phyloP scores from a whole-genome alignment of 2,329 filamentous ascomycete species.

The Knoxdaviesia proteae region DNA sequence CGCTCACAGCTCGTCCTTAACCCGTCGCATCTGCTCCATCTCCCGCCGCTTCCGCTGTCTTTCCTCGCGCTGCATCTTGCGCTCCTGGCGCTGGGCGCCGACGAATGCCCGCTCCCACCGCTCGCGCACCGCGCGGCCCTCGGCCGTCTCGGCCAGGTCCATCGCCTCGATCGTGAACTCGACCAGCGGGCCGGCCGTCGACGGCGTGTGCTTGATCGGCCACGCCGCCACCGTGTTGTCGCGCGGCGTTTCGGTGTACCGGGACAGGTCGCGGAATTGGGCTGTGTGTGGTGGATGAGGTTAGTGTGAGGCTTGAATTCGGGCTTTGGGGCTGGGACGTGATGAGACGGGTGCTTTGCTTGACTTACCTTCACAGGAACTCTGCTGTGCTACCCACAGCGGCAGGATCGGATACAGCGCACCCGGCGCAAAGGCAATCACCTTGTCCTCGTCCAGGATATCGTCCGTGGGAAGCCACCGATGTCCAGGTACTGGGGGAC shows the following conservation, averaged over 20 bases:
- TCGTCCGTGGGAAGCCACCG: too few relatives aligned
- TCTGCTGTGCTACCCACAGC: conserved; percentile 23
- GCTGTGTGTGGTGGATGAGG: not conserved
- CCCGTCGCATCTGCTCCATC: conserved; percentile 16
- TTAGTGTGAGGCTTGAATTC: not conserved
- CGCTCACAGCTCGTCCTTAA: conserved; percentile 1
- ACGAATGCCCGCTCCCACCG: conserved; percentile 1
- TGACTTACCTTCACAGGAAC: conserved; percentile 19
- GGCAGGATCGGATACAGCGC: conserved; percentile 27
- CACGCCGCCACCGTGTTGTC: conserved; percentile 12
- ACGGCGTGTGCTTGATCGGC: conserved; percentile 8
- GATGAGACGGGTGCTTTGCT: not conserved
- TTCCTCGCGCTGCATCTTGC: conserved; percentile 17
- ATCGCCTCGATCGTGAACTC: conserved; percentile 1
- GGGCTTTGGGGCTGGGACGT: not conserved
- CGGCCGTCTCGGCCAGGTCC: conserved; percentile 2
- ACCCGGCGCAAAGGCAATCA: conserved; percentile 30
- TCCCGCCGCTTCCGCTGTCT: conserved; percentile 30
- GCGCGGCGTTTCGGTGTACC: not conserved
- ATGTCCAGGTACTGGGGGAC: too few relatives aligned
- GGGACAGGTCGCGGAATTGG: not conserved
- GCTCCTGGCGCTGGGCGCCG: conserved; percentile 6
- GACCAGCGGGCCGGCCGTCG: conserved; percentile 1
- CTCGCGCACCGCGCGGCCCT: conserved; percentile 1
- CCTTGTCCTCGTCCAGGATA: conserved; percentile 11